Base-by-base conservation (phyloP, 2,329 filamentous ascomycete species). In the Arthrobotrys iridis region DNA sequence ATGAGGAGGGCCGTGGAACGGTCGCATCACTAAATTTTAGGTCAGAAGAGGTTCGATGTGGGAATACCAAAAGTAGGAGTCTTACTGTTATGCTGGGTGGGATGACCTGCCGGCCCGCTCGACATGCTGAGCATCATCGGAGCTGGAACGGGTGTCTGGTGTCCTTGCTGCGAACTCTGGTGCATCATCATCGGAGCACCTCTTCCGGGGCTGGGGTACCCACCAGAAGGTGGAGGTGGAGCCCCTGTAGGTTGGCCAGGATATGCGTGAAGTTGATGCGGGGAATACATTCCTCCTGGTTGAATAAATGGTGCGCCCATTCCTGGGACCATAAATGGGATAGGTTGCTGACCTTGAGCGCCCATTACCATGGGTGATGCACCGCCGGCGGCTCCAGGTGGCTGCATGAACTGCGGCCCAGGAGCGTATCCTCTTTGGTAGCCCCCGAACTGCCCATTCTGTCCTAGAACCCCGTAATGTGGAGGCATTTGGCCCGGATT, bases 181-280 rank as follows among this genome's bases (percentile, higher is more conserved):
- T 93, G 93, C 80, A 90, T 91, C 94, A 98, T 98, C 89, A 96
- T 93, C 1, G 92, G 90, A 10, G 95, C 92, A 18, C 90, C 89
- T 52, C 93, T 88, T 67, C 92, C 89, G 0, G 94, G 94, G 81
- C 94, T 97, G n/a, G 93, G 91, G 80, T 92, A 97, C 13, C 93
- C 92, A 79, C 90, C 91, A 5, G 88, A 86, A 45, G 88, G 91
- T 18, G 90, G 88, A 64, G 85, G 84, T 67, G 86, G 84, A 75
- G 84, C 83, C 77, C 85, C 82, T 18, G 82, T 82, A 48, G 80
- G 83, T 79, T 85, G 85, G 45, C 85, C 85, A 35, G 86, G 86
- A 77, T 88, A 88, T 82, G 89, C 85, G 87, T 93, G 86, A 84
- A 91, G 83, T 83, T 91, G 81, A 80, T 87, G 89, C n/a, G 88